Conservation (phyloP, 495 filamentous ascomycete species). For the Cercophora sp. region DNA sequence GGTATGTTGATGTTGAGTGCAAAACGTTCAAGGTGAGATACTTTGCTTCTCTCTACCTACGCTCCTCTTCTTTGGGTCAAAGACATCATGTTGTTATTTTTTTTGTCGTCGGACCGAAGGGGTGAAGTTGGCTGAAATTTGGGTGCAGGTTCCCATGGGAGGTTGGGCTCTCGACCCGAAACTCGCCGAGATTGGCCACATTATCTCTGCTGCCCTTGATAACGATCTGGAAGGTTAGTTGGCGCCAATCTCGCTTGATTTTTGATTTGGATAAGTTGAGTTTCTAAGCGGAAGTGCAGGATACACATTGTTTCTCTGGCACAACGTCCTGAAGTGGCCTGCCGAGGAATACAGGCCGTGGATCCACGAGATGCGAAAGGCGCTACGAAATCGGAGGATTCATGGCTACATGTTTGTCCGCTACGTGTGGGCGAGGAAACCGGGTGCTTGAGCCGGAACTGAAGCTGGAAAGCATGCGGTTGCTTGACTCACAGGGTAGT, state of each 20-base stretch:
- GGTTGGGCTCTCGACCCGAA: background rate
- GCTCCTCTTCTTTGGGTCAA: no score
- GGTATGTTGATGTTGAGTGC: background rate
- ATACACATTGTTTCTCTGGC: conserved; percentile 3
- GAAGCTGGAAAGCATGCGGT: no score
- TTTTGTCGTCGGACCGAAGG: no score
- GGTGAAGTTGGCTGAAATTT: no score
- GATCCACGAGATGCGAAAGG: background rate
- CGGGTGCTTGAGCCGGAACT: no score
- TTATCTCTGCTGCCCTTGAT: background rate
- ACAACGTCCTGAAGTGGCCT: conserved; percentile 6
- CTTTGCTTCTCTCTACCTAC: no score
- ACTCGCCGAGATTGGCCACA: background rate
- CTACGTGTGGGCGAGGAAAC: conserved; percentile 1
- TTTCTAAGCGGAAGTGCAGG: no score
- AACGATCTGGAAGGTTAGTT: conserved; percentile 3
- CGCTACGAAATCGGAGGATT: background rate
- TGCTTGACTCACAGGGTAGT: no score
- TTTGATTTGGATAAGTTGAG: no score
- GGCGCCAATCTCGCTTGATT: no score
- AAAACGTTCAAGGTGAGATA: conserved; percentile 3
- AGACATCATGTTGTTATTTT: no score
- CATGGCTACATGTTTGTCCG: conserved; percentile 4
- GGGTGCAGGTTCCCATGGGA: conserved; percentile 3
- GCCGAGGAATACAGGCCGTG: background rate